Conservation (phyloP, 2,329 filamentous ascomycete genomes). For the Calonectria honghensis region DNA sequence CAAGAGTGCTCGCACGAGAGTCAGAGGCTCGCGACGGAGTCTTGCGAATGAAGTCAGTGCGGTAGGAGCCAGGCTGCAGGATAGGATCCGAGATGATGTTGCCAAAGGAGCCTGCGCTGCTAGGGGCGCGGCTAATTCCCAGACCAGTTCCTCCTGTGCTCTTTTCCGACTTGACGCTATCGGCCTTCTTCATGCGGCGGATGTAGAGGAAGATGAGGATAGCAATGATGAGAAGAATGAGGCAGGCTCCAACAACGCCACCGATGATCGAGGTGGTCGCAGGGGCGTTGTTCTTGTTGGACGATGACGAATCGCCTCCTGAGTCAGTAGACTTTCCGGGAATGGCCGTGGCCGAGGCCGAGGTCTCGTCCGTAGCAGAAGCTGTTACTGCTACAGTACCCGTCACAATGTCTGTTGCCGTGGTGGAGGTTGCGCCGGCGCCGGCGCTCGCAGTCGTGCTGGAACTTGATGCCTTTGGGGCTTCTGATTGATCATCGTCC, state of each 20-base stretch:
- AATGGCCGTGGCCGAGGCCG: conserved; percentile 45
- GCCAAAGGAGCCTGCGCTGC: conserved; percentile 53
- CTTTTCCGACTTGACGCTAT: conserved; percentile 48
- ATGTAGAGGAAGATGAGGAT: conserved; percentile 65
- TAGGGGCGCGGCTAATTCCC: conserved; percentile 42
- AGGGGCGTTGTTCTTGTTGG: conserved; percentile 51
- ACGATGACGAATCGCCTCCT: conserved; percentile 38
- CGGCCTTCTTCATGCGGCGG: conserved; percentile 56
- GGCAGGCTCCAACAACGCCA: conserved; percentile 68
- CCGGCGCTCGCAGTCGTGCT: conserved; percentile 47
- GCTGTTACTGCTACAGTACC: conserved; percentile 41
- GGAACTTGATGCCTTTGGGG: conserved; percentile 58
- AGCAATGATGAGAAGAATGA: conserved; percentile 63
- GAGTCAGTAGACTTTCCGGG: conserved; percentile 42
- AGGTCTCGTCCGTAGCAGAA: conserved; percentile 49
- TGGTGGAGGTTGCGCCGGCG: conserved; percentile 35
- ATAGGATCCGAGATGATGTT: conserved; percentile 77
- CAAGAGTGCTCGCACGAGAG: conserved; percentile 42
- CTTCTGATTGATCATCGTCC: conserved; percentile 69
- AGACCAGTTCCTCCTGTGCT: conserved; percentile 40
- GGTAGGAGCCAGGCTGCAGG: conserved; percentile 64
- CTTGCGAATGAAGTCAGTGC: conserved; percentile 73
- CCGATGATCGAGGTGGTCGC: conserved; percentile 65
- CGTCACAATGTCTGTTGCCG: neutral
- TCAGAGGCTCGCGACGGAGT: conserved; percentile 43